A percentile compares a stretch with the other conserved stretches of the same genome.
phyloP scores from a whole-genome alignment of 2,329 filamentous ascomycete genomes.

The Emergomyces africanus region DNA sequence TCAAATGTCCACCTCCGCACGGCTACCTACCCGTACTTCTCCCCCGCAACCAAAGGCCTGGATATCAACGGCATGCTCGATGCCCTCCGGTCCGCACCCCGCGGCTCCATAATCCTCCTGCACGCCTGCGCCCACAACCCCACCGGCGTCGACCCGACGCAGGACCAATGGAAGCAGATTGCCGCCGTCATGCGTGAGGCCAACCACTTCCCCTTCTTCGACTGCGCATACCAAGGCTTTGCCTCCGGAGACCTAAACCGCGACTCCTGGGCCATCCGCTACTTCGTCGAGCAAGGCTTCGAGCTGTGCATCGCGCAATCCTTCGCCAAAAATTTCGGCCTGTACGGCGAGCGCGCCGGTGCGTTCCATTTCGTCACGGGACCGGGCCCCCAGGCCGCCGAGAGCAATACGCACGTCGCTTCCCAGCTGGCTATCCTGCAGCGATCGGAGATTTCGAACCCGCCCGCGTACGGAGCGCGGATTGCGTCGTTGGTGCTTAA shows the following conservation, averaged over 20 bases:
- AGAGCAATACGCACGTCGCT: conserved; percentile 52
- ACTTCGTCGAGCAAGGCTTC: conserved; percentile 91
- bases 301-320: conserved; percentile 48
- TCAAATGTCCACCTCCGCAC: conserved; percentile 69
- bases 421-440: conserved; percentile 90
- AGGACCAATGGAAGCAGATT: conserved; percentile 89
- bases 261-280: conserved; percentile 84
- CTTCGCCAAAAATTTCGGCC: conserved; percentile 57
- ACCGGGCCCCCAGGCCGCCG: conserved; percentile 52
- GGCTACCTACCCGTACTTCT: conserved; percentile 88
- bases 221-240: conserved; percentile 95
- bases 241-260: conserved; percentile 76
- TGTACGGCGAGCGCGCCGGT: conserved; percentile 92
- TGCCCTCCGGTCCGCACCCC: conserved; percentile 56
- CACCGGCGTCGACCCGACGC: conserved; percentile 87
- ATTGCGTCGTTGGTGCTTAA: conserved; percentile 80
- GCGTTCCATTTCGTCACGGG: conserved; percentile 88
- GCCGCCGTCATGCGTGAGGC: conserved; percentile 62
- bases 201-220: conserved; percentile 94
- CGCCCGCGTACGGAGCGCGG: conserved; percentile 83
- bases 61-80: conserved; percentile 82
- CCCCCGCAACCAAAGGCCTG: conserved; percentile 73
- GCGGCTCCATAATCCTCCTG: conserved; percentile 74
- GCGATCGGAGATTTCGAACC: conserved; percentile 94
- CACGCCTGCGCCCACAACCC: conserved; percentile 98